Evolutionary conservation across 2,329 filamentous ascomycete species (phyloP), one percentile per base, ranked within the genome.

Genomic region (Aspergillus ustus): DNA sequence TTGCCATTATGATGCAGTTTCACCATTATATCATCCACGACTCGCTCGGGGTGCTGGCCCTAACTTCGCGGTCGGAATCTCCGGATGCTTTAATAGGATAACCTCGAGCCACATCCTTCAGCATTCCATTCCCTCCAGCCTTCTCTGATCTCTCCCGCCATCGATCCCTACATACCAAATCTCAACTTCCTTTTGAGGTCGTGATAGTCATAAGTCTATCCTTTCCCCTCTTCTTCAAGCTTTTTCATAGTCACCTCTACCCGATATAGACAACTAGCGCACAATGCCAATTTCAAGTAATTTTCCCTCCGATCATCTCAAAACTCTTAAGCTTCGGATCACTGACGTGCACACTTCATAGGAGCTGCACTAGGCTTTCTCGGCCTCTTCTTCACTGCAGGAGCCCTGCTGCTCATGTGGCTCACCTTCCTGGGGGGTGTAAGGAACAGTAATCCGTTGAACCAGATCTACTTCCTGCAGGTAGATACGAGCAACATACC

Each of bases 401-500:
- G 82, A 49, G 84, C 86, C 57, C 79, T 89, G 56, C 77, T 91
- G 29, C 76, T 91, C 65, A 84, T 89, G 68, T 85, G 91, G 76
- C 83, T 91, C 68, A 84, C 88, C 65, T 80, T 91, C 53, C 81
- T 91, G 49, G 87, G 84, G 46, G 89, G 89, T 62, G 81, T 80
- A 34, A 78, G 80, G 60, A 80, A 87, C 70, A 74, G 72, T 48
- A 79, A 71, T 15, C 88, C 89, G 2, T 81, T 96, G 59, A 86
- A 90, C 76, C 81, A 88, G 62, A 92, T 93, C 66, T 97, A 92
- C 79, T 97, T 97, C 82, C 87, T 98, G 34, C 84, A 90, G 73
- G 91, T 91, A 70, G 85, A 91, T 73, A 97, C 93, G 0, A 81
- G 80, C 34, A 87, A 83, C 72, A 93, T 96, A 72, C 81, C 85